Percentiles rank a stretch among this genome's conserved stretches.
These are phyloP conservation scores for Septoria linicola DNA, from an alignment of 2,329 filamentous ascomycete genomes.

Conservation along the genomic window DNA sequence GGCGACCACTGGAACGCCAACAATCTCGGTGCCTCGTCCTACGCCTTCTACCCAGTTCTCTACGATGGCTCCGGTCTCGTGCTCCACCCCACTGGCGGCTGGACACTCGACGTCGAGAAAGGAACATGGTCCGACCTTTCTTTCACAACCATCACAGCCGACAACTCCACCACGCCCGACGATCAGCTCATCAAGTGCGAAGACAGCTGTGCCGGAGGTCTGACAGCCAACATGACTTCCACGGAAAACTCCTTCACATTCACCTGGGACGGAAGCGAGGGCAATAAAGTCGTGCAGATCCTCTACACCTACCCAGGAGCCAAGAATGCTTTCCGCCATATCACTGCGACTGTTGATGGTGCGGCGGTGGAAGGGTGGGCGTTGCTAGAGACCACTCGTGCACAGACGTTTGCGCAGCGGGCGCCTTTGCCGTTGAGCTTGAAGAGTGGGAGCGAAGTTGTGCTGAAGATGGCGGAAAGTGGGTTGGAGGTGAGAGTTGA, in stretches of 20 bases:
- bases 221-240: conserved; percentile 27
- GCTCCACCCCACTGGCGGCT: conserved; percentile 30
- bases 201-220: conserved; percentile 23
- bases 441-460: conserved; percentile 24
- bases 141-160: conserved; percentile 24
- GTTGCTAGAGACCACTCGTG: conserved; percentile 27
- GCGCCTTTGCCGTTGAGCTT: conserved; percentile 27
- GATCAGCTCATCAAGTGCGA: conserved; percentile 22
- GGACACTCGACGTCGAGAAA: conserved; percentile 29
- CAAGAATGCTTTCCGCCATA: conserved; percentile 30
- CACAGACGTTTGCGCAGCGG: conserved; percentile 25
- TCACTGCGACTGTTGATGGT: conserved; percentile 25
- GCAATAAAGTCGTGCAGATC: conserved; percentile 27
- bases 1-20: conserved; percentile 64
- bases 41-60: conserved; percentile 31
- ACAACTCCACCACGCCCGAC: conserved; percentile 23
- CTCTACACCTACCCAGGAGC: conserved; percentile 29
- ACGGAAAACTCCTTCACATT: conserved; percentile 25
- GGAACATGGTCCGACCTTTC: conserved; percentile 29
- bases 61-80: conserved; percentile 24
- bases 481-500: conserved; percentile 26
- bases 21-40: conserved; percentile 49
- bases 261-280: conserved; percentile 23
- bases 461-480: conserved; percentile 26
- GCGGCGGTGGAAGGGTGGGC: conserved; percentile 21